Evolutionary conservation across 2,329 filamentous ascomycete species (phyloP).

Genomic region (Beauveria pseudobassiana): DNA sequence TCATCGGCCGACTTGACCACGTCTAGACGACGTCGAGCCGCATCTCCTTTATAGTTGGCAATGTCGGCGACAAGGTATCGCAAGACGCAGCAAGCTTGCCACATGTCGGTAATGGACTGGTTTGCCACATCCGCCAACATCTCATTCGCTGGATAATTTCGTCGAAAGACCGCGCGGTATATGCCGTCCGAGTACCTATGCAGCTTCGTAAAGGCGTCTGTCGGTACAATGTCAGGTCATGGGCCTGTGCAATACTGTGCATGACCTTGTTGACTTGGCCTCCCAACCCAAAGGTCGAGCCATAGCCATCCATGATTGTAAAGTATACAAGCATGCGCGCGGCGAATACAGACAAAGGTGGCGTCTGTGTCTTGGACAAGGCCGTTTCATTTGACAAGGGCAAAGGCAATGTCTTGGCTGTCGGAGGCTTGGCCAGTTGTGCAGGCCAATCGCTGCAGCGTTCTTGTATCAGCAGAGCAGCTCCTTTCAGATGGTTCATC

Average conservation of each 20-base stretch:
- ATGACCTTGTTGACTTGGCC: constrained; percentile 26
- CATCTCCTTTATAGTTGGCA: constrained; percentile 17
- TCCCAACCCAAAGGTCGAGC: constrained; percentile 25
- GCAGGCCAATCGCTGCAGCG: constrained; percentile 16
- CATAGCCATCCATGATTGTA: constrained; percentile 23
- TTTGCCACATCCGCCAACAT: constrained; percentile 29
- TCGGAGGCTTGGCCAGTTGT: not conserved
- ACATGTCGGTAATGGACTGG: constrained; percentile 24
- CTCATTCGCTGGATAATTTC: constrained; percentile 26
- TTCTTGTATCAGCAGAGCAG: constrained; percentile 24
- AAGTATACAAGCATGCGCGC: constrained; percentile 29
- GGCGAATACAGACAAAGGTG: constrained; percentile 23
- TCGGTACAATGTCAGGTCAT: constrained; percentile 2
- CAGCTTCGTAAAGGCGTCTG: constrained; percentile 22
- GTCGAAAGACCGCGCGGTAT: constrained; percentile 27
- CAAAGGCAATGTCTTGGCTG: not conserved
- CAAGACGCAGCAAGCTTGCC: constrained; percentile 23
- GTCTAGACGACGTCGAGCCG: constrained; percentile 15
- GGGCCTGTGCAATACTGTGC: not conserved
- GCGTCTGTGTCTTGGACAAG: constrained; percentile 4
- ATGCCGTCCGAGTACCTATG: constrained; percentile 27
- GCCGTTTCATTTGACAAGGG: not conserved
- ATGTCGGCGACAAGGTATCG: constrained; percentile 26
- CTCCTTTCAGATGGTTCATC: constrained; percentile 25
- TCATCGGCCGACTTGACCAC: constrained; percentile 17